Base-by-base conservation (phyloP, 163 green algal genomes). In the Scenedesmus sp. region DNA sequence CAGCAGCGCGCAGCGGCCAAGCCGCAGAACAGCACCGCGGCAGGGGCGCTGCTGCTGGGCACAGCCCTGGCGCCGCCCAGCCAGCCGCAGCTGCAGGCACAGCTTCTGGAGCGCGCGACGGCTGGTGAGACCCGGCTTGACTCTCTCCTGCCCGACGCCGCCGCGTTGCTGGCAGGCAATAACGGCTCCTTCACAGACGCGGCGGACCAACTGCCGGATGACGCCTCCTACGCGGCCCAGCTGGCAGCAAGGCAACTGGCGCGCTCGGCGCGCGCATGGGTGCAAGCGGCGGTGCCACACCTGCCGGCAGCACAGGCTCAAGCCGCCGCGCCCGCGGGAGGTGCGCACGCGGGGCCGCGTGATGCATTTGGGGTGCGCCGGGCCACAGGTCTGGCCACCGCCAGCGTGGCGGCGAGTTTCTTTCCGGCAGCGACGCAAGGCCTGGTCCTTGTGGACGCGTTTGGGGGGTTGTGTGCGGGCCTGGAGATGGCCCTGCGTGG, bases 401-500 rank as follows among this genome's bases (percentile, higher is more conserved):
- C 36, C 24, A 5, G 18, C 7, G 36, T 71, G 18, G 54, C n/a
- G 14, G 17, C 5, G 6, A 60, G 9, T 15, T 73, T 60, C 64
- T 73, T 60, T 45, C 29, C 64, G 28, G 64, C 64, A 45, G 44
- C 44, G 4, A 20, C 48, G 5, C 17, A 72, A 2, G 63, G 63
- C 42, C 11, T 72, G 4, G 29, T 31, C 24, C 36, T 72, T 11
- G 54, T 20, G 26, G 63, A 72, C 26, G 42, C 63, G 9, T 72
- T 72, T 57, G 39, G 63, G n/a, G 63, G 63, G 18, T 14, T 72
- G 24, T 58, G 63, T 36, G 44, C 63, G n/a, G 65, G 65, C 3
- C 65, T 75, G n/a, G 65, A 75, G 26, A 63, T 75, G 65, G 26
- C 26, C 11, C 15, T 75, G 5, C 47, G 65, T 4, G 63, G 50